Evolutionary conservation across 192 early-diverging fungal genomes (phyloP).

Genomic region (Phlyctochytrium arcticum): DNA sequence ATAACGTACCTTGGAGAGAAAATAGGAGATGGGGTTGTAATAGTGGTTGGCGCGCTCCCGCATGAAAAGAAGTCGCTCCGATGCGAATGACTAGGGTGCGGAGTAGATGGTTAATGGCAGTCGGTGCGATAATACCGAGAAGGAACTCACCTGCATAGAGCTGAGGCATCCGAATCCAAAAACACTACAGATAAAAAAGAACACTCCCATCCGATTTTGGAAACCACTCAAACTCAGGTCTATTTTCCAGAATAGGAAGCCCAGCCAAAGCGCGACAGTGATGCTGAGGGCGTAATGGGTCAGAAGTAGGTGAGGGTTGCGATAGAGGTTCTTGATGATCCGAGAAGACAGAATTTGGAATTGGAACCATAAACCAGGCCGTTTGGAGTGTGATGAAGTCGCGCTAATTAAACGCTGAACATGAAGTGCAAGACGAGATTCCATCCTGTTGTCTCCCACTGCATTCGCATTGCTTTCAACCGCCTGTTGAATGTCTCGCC

Average conservation of each 20-base stretch:
- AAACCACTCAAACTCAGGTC: conserved; percentile 64
- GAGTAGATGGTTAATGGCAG: background rate
- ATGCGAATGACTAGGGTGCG: conserved; percentile 54
- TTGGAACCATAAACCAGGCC: conserved; percentile 62
- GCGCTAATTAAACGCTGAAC: background rate
- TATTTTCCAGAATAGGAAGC: conserved; percentile 59
- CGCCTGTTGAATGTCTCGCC: conserved; percentile 30
- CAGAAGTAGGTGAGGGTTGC: conserved; percentile 72
- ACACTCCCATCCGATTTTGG: conserved; percentile 68
- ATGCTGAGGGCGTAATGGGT: conserved; percentile 71
- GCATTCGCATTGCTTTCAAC: background rate
- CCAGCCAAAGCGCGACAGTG: conserved; percentile 62
- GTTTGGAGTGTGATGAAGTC: background rate
- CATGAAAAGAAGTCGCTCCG: conserved; percentile 65
- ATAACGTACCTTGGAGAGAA: conserved; percentile 51
- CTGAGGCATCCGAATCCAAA: conserved; percentile 69
- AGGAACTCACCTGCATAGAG: conserved; percentile 43
- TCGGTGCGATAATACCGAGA: background rate
- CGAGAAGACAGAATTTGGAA: conserved; percentile 69
- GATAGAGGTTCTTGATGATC: conserved; percentile 76
- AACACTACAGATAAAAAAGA: conserved; percentile 70
- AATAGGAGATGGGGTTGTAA: conserved; percentile 67
- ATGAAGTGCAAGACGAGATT: too few species aligned
- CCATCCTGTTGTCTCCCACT: too few species aligned
- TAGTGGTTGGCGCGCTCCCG: conserved; percentile 72